Conservation (phyloP, 1,284 basidiomycete species). For the Malassezia nana region DNA sequence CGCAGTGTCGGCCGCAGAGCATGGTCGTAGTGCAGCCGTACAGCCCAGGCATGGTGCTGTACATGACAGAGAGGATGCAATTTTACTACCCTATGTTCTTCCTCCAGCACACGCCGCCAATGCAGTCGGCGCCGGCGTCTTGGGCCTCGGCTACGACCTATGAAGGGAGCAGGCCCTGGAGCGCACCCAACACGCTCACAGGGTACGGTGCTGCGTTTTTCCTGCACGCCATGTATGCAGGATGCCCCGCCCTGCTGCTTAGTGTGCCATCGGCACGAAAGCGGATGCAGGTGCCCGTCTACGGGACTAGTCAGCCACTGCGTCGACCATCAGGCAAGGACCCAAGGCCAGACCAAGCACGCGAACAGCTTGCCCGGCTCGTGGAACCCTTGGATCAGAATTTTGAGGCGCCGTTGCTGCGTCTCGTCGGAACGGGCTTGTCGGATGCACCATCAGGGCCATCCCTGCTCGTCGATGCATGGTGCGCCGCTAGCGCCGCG, state of each 20-base stretch:
- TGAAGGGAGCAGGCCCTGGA: conserved; percentile 1
- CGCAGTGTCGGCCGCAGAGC: background rate
- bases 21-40: conserved; percentile 4
- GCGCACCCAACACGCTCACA: conserved; percentile 6
- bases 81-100: conserved; percentile 1
- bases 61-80: background rate
- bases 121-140: background rate
- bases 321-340: background rate
- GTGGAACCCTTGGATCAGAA: background rate
- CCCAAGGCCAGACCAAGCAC: background rate
- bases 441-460: too few species aligned
- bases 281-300: background rate
- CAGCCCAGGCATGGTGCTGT: background rate
- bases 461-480: background rate
- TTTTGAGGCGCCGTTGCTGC: background rate
- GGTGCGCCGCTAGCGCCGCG: background rate
- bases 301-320: background rate
- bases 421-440: background rate
- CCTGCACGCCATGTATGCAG: background rate
- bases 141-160: background rate
- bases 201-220: conserved; percentile 9
- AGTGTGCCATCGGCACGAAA: background rate
- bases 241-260: conserved; percentile 1
- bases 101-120: background rate
- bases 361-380: background rate